These are phyloP conservation scores for Thalassia testudinum DNA, from an alignment of 116 monocot genomes.

Conservation along the genomic window DNA sequence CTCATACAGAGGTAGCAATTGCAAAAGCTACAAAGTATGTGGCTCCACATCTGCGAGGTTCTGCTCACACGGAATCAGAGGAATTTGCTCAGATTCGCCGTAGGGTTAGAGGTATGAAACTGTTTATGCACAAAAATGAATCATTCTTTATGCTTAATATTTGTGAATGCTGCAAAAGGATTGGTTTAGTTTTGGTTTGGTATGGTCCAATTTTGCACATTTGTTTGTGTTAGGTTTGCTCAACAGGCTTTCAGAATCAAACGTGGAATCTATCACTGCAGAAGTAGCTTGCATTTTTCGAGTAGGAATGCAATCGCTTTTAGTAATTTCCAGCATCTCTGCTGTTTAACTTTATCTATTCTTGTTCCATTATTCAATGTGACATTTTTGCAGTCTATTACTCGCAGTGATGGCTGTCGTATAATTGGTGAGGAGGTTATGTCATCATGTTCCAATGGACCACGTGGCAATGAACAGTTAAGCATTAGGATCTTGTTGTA, in stretches of 20 bases:
- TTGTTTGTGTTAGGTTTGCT: slow-evolving; percentile 39
- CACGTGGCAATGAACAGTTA: slow-evolving; percentile 88
- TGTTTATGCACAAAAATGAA: background rate
- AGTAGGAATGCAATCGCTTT: slow-evolving; percentile 16
- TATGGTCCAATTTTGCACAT: background rate
- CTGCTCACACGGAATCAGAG: slow-evolving; percentile 33
- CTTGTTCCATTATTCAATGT: background rate
- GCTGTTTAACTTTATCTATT: background rate
- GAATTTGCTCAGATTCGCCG: slow-evolving; percentile 52
- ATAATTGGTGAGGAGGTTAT: slow-evolving; percentile 66
- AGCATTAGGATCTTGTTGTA: no score
- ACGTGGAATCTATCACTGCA: slow-evolving; percentile 64
- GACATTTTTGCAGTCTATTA: slow-evolving; percentile 45
- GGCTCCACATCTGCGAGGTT: slow-evolving; percentile 45
- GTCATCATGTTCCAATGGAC: slow-evolving; percentile 48
- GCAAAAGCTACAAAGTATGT: slow-evolving; percentile 33
- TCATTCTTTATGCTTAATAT: background rate
- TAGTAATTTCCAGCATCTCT: background rate
- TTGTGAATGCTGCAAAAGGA: background rate
- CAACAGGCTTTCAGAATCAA: slow-evolving; percentile 75
- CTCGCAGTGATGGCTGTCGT: slow-evolving; percentile 58
- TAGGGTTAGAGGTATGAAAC: slow-evolving; percentile 51
- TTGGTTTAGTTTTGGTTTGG: background rate
- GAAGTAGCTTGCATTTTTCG: slow-evolving; percentile 62
- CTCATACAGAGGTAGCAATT: background rate